A percentile compares a stretch with the other conserved stretches of the same genome.
These are phyloP conservation scores for Globisporangium nunn DNA, from an alignment of 352 stramenopile species.

Conservation along the genomic window DNA sequence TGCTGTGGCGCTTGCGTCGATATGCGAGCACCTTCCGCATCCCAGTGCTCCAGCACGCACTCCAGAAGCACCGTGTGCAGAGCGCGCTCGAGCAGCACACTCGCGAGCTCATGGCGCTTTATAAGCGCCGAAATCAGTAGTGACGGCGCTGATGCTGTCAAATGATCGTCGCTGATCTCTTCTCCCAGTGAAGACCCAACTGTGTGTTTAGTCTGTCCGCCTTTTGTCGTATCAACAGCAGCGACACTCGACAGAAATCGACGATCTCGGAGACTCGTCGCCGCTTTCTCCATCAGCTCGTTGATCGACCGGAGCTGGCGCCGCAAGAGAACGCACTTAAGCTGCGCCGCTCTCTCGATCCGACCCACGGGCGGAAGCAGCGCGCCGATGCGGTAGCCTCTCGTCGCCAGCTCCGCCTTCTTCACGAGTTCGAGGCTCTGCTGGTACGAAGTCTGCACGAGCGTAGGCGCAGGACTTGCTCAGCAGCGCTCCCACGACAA, in stretches of 20 bases:
- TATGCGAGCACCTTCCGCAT: not conserved
- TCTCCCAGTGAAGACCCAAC: not conserved
- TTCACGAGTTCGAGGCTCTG: conserved; percentile 41
- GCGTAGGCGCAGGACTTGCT: not conserved
- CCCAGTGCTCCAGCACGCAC: not conserved
- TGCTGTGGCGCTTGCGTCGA: not conserved
- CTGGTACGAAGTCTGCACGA: conserved; percentile 19
- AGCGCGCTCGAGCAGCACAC: conserved; percentile 32
- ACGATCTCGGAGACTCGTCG: not conserved
- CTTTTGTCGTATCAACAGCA: not conserved
- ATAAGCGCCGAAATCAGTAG: conserved; percentile 44
- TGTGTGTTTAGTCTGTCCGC: not conserved
- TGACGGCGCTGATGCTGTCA: conserved; percentile 29
- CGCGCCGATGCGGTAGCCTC: conserved; percentile 40
- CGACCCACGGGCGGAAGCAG: conserved; percentile 46
- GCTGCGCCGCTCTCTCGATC: conserved; percentile 22
- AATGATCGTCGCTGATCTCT: conserved; percentile 3
- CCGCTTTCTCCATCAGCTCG: conserved; percentile 23
- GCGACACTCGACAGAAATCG: not conserved
- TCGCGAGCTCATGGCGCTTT: conserved; percentile 35
- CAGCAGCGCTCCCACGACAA: not conserved
- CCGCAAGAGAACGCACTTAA: conserved; percentile 37
- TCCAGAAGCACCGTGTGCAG: conserved; percentile 18
- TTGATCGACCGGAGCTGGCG: conserved; percentile 35
- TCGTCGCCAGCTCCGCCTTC: conserved; percentile 43